Base-by-base conservation (phyloP, 2,329 filamentous ascomycete species). In the Fusarium marasasianum region DNA sequence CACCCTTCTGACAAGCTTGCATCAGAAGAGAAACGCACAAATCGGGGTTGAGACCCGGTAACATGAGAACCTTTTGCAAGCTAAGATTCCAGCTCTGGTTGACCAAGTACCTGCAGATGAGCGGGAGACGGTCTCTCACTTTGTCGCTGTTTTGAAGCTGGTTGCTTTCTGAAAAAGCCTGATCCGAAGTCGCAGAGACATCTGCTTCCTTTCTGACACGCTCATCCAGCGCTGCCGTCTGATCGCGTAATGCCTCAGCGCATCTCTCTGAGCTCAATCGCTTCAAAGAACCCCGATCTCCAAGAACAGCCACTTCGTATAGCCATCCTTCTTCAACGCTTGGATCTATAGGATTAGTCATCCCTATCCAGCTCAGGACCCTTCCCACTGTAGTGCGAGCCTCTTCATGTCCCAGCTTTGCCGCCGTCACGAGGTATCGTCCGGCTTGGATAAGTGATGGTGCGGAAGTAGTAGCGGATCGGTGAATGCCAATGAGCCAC, bases 41-140 rank as follows among this genome's bases (percentile, higher is more conserved):
- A 17, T 20, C 12, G 6, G n/a, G 5, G 9, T 8, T 13, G 17
- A 53, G 12, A 5, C n/a, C n/a, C 0, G 31, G n/a, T 26, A 37
- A 1, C 3, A 8, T 5, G 2, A 31, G 26, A 15, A 31, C 1
- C 6, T 31, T 48, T 31, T 6, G 14, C 6, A 48, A 17, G 20
- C 45, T 48, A 14, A 48, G 0, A n/a, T 48, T 5, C 45, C 20
- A 53, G 31, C 48, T 53, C 31, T 37, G 6, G 8, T 13, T 14
- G n/a, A 26, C 31, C 31, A 53, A 10, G 6, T 53, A 37, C 0
- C 6, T 20, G 48, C 48, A 53, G 12, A 37, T 53, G 12, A 53
- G 31, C 0, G 31, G 5, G 12, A 53, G n/a, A 0, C 2, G 31
- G 8, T 2, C 48, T 26, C 31, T 37, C 12, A 24, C 3, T 8